Percentiles rank a stretch among this genome's conserved stretches.
phyloP scores from a whole-genome alignment of 108 stramenopile species.

The Cyclotella baltica region DNA sequence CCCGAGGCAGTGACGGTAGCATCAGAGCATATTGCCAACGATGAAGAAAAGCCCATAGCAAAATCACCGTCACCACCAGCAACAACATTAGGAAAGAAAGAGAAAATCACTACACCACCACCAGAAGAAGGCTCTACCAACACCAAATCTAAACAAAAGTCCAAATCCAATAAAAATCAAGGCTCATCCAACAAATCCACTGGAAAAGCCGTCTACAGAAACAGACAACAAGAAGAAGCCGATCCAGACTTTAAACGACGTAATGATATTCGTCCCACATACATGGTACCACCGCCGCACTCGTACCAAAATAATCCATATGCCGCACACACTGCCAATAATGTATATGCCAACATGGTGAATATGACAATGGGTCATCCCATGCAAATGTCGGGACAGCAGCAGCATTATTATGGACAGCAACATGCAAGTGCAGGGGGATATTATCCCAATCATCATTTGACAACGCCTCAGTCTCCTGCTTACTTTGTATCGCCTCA shows the following conservation, averaged over 20 bases:
- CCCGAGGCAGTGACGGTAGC: neutral
- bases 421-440: neutral
- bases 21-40: neutral
- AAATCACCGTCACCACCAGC: neutral
- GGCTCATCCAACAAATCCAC: neutral
- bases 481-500: neutral
- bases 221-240: slow-evolving; percentile 80
- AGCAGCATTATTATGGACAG: slow-evolving; percentile 28
- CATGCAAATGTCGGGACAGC: neutral
- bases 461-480: slow-evolving; percentile 9
- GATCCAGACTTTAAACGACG: slow-evolving; percentile 91
- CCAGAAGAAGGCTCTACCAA: neutral
- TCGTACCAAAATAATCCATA: slow-evolving; percentile 17
- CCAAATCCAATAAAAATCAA: neutral
- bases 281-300: neutral
- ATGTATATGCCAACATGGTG: slow-evolving; percentile 9
- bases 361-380: slow-evolving; percentile 27
- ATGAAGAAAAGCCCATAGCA: neutral
- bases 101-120: neutral
- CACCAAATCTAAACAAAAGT: neutral
- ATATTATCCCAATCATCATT: slow-evolving; percentile 8
- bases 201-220: slow-evolving; percentile 83
- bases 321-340: slow-evolving; percentile 15
- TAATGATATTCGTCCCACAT: slow-evolving; percentile 31
- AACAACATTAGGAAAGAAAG: neutral